Evolutionary conservation across 352 stramenopile species (phyloP), one percentile per base, ranked within the genome.

Genomic region (Detonula confervacea): DNA sequence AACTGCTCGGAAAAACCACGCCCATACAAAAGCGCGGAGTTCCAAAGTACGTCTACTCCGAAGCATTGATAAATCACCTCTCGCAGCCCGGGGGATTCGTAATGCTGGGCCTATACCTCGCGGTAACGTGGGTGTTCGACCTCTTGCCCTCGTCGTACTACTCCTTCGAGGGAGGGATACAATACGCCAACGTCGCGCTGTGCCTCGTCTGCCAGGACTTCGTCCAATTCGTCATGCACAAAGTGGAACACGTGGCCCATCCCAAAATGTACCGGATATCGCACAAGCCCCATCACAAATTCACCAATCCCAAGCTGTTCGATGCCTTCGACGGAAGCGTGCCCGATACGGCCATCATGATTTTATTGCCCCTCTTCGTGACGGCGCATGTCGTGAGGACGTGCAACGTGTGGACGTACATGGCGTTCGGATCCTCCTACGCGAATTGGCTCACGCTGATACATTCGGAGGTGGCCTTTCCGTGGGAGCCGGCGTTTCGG

Each of bases 231-330:
- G 39, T 78, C 5, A 91, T 95, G 81, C 93, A 96, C 73, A 68
- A 80, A 24, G 22, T 94, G 6, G 93, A 96, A 73, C 93, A 96
- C 56, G 55, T 75, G 35, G 69, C 92, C 8, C 84, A 81, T 49
- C 87, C 89, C 8, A 74, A 72, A 27, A 86, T 96, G 57, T 96
- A 96, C 68, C 73, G 83, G 66, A 79, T 86, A 35, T 95, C 90
- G n/a, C 93, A 96, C 80, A 96, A 96, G 71, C 90, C 93, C 0
- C 93, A 96, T 85, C 93, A 96, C 73, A 83, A 80, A 78, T 96
- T 95, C 69, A 95, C 87, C 63, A 95, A 95, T 82, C 93, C 93
- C 1, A 87, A 92, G 29, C 30, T 96, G 2, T 96, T 96, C 80
- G 91, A 96, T 85, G 93, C 93, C 1, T 96, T 96, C 57, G 92